Conservation (phyloP, 306 rosid species). For the Pterocarpus santalinus region DNA sequence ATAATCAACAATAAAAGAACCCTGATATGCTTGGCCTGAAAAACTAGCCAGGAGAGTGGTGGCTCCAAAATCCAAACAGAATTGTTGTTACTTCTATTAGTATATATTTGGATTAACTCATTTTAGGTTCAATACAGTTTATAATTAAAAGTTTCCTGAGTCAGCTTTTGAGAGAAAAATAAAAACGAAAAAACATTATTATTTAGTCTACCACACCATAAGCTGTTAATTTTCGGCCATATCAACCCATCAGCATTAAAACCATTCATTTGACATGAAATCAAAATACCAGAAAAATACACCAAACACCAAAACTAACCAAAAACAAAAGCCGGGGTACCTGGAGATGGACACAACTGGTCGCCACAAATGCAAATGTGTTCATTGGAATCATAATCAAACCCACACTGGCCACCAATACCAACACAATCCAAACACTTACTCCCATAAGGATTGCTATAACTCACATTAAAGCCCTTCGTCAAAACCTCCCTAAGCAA, state of each 20-base stretch:
- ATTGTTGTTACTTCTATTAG: no score
- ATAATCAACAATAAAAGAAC: no score
- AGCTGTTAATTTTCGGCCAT: not conserved
- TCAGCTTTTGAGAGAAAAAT: no score
- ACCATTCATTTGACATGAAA: not conserved
- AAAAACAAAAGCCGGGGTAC: conserved; percentile 45
- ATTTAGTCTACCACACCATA: no score
- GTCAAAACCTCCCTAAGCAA: conserved; percentile 60
- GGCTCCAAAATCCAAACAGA: no score
- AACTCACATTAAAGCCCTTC: conserved; percentile 66
- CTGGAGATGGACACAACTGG: conserved; percentile 57
- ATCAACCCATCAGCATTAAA: not conserved
- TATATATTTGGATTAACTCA: no score
- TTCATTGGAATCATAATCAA: conserved; percentile 48
- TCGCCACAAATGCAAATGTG: conserved; percentile 68
- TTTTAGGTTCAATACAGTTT: no score
- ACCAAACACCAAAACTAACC: conserved; percentile 14
- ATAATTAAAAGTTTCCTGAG: no score
- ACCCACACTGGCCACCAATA: conserved; percentile 58
- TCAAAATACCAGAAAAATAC: not conserved
- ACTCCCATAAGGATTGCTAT: conserved; percentile 37
- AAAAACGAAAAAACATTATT: no score
- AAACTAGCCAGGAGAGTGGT: no score
- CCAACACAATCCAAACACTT: conserved; percentile 52
- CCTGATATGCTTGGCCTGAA: no score